These are phyloP conservation scores for Xylaria cubensis DNA, from an alignment of 495 filamentous ascomycete species.

Conservation along the genomic window DNA sequence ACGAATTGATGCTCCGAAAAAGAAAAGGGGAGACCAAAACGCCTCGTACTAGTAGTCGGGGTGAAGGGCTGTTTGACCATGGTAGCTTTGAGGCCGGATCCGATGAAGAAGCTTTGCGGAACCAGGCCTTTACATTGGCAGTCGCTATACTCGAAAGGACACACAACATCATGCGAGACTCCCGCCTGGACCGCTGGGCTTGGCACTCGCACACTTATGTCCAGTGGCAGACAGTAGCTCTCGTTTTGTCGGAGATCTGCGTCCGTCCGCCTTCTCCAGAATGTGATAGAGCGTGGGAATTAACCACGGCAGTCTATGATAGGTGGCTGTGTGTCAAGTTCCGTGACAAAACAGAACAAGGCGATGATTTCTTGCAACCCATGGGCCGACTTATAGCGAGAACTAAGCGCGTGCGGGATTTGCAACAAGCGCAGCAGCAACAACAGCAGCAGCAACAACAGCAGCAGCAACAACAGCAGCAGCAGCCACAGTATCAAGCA, in stretches of 20 bases:
- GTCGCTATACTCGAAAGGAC: conserved; percentile 10
- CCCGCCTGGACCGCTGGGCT: conserved; percentile 17
- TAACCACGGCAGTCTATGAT: conserved; percentile 15
- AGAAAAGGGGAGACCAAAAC: conserved; percentile 1
- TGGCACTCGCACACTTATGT: conserved; percentile 24
- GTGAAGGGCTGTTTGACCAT: neutral
- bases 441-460: neutral
- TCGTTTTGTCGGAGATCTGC: conserved; percentile 26
- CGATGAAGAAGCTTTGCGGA: conserved; percentile 8
- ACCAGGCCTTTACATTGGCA: conserved; percentile 8
- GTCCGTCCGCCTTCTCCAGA: conserved; percentile 22
- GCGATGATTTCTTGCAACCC: conserved; percentile 22
- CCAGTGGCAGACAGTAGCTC: conserved; percentile 27
- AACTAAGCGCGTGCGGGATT: conserved; percentile 17
- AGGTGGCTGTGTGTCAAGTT: conserved; percentile 20
- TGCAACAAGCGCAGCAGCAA: conserved; percentile 9
- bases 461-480: too few species aligned
- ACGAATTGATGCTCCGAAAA: conserved; percentile 21
- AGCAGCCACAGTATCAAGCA: conserved; percentile 6
- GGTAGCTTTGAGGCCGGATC: neutral
- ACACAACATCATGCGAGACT: conserved; percentile 14
- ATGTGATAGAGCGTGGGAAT: conserved; percentile 24
- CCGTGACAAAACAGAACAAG: conserved; percentile 19
- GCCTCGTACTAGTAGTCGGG: neutral
- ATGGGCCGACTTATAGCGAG: conserved; percentile 18